A percentile compares a stretch with the other conserved stretches of the same genome.
Conservation (phyloP, 2,329 filamentous ascomycete genomes). For the Kalmusia sp. region DNA sequence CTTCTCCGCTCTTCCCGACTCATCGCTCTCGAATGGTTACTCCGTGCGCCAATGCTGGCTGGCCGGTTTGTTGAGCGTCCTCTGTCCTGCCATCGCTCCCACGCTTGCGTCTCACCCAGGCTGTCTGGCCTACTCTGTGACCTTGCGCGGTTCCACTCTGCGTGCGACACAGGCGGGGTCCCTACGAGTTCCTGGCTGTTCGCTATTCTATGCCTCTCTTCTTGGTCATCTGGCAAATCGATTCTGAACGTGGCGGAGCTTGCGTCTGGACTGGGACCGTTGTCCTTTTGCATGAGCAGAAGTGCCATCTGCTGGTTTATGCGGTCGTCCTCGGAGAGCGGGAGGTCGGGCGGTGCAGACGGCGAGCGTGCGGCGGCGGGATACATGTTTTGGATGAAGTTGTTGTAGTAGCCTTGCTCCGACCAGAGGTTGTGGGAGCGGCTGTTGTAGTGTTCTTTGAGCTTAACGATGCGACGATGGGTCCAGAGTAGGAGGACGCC, state of each 20-base stretch:
- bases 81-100: constrained; percentile 39
- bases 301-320: constrained; percentile 60
- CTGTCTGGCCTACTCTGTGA: constrained; percentile 36
- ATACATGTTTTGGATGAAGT: constrained; percentile 57
- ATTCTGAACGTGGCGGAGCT: constrained; percentile 53
- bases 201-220: constrained; percentile 31
- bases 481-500: constrained; percentile 51
- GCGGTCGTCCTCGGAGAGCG: constrained; percentile 56
- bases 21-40: constrained; percentile 40
- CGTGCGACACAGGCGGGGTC: constrained; percentile 30
- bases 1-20: constrained; percentile 49
- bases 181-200: constrained; percentile 41
- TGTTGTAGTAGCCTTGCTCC: constrained; percentile 51
- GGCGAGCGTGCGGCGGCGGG: constrained; percentile 42
- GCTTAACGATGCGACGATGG: constrained; percentile 48
- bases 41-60: constrained; percentile 28
- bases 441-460: constrained; percentile 26
- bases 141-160: constrained; percentile 29
- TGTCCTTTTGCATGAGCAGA: constrained; percentile 49
- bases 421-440: constrained; percentile 37
- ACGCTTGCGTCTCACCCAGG: constrained; percentile 36
- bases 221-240: constrained; percentile 43
- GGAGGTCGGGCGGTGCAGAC: constrained; percentile 28
- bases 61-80: constrained; percentile 36
- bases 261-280: constrained; percentile 40